Percentiles rank a stretch among this genome's conserved stretches.
These are phyloP conservation scores for Cladosporium sp. DNA, from an alignment of 2,329 filamentous ascomycete genomes.

Conservation along the genomic window DNA sequence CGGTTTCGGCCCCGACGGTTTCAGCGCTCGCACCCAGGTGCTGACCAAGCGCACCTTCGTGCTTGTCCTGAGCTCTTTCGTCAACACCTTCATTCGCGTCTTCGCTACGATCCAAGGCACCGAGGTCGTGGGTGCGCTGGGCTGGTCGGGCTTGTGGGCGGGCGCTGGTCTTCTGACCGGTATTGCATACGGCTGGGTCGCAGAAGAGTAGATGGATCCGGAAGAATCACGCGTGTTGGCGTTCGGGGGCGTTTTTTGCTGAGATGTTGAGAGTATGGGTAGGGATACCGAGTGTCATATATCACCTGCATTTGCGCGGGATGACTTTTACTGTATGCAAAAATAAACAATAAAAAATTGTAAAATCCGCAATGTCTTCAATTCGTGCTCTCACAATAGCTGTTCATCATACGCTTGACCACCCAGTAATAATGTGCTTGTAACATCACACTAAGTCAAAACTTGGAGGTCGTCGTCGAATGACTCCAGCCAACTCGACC, in stretches of 20 bases:
- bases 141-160: conserved; percentile 77
- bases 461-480: neutral
- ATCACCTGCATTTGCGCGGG: neutral
- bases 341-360: neutral
- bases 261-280: neutral
- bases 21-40: conserved; percentile 64
- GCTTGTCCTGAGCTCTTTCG: conserved; percentile 47
- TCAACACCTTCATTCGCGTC: conserved; percentile 64
- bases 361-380: neutral
- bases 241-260: conserved; percentile 2
- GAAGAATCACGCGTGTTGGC: neutral
- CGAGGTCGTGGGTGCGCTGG: conserved; percentile 66
- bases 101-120: conserved; percentile 68
- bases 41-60: conserved; percentile 57
- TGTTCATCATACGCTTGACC: neutral
- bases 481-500: neutral
- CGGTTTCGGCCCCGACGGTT: conserved; percentile 60
- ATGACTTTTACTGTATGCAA: neutral
- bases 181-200: conserved; percentile 55
- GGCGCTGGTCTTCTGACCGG: conserved; percentile 62
- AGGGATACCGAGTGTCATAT: neutral
- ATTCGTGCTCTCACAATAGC: neutral
- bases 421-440: neutral
- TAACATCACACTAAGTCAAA: neutral
- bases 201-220: neutral